Evolutionary conservation across 1,284 basidiomycete species (phyloP).

Genomic region (Leccinum pachyderme): DNA sequence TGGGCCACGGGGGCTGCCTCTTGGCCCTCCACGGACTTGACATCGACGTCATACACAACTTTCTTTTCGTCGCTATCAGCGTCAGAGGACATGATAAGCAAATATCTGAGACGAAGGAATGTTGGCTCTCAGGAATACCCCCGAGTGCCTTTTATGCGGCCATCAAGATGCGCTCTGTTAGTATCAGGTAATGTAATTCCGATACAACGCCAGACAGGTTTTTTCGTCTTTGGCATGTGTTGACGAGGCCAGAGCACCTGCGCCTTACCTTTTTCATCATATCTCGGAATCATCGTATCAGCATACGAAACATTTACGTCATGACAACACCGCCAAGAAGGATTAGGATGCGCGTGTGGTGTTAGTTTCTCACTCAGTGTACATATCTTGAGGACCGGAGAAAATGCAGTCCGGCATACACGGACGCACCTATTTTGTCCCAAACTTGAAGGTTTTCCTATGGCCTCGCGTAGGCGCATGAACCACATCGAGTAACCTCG

Average conservation of each 20-base stretch:
- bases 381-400: background rate
- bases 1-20: background rate
- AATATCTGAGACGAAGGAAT: background rate
- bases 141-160: background rate
- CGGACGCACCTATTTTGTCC: background rate
- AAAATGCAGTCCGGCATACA: background rate
- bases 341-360: background rate
- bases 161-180: background rate
- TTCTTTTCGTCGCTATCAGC: slow-evolving; percentile 1
- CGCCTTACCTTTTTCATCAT: background rate
- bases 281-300: background rate
- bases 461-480: too few relatives aligned
- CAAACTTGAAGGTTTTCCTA: background rate
- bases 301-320: background rate
- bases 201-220: background rate
- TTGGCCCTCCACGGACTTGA: slow-evolving; percentile 12
- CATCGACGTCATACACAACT: slow-evolving; percentile 1
- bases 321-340: background rate
- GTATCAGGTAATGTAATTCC: background rate
- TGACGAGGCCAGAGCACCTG: background rate
- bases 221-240: background rate
- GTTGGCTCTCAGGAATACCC: background rate
- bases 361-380: background rate
- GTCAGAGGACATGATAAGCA: slow-evolving; percentile 16
- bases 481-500: too few relatives aligned